Base-by-base conservation (phyloP, 176 grass and related monocot genomes). In the Hsuehochloa calcarea region DNA sequence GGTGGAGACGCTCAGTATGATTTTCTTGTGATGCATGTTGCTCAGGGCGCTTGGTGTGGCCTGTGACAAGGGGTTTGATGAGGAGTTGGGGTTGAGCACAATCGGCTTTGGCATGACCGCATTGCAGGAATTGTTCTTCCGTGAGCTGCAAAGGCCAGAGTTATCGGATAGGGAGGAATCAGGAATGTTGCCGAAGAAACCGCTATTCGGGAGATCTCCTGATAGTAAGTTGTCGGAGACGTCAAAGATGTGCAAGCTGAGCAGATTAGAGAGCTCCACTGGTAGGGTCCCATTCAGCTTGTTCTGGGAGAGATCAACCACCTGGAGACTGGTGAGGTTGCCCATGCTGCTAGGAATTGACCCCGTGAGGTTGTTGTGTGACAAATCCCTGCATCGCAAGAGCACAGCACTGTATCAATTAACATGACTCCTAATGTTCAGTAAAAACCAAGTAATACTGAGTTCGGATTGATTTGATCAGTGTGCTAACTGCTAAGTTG, bases 1-100 rank as follows among this genome's bases (percentile, higher is more conserved):
- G 56, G 89, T 89, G 38, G 96, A 99, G 44, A 99, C 95, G 84
- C 96, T 99, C 60, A 99, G 61, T 78, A 99, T 95, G 66, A 98
- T 94, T 73, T 92, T 98, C 89, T 94, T 99, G 72, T 99, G 96
- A 61, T 88, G 91, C 68, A 66, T 83, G 51, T 56, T 87, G 66
- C 85, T 85, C 59, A 88, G 73, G 31, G 78, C 55, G 19, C 68
- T 72, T 0, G 81, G 49, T 51, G 94, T 11, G 39, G 72, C 49
- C 75, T 80, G 87, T 0, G 90, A 87, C 40, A 80, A 89, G 56
- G 89, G 88, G 60, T 88, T 81, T 12, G 85, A 71, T 0, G 94
- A 97, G 10, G 91, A 92, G 52, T 99, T 99, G 37, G 96, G 96
- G 38, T 99, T 99, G 34, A 99, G 86, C 77, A 99, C 96, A 49